Evolutionary conservation across 2,329 filamentous ascomycete genomes (phyloP), one percentile per base, ranked within the genome.

Genomic region (Verticillium tricorpus): DNA sequence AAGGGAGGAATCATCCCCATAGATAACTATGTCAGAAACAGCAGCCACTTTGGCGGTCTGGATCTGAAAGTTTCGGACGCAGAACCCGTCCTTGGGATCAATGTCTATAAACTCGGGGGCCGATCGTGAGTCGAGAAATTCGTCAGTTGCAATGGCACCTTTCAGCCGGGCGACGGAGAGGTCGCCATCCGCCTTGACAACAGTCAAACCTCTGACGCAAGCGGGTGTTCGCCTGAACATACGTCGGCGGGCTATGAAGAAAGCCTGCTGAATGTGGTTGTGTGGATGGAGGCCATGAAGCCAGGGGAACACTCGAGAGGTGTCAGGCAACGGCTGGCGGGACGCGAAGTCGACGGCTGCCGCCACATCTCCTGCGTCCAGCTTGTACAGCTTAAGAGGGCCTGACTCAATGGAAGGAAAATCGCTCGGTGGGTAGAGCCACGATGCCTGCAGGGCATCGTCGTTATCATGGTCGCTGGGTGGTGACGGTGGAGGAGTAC

Each of bases 51-150:
- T 99, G 62, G 90, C 90, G 0, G 91, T 85, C 74, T 99, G 95
- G 45, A 98, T 98, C 69, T 98, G 94, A 72, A 99, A 99, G 74
- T 98, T 98, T 56, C 95, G 87, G 54, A 98, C 93, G 5, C 92
- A 97, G 72, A 98, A 98, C 9, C 95, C 95, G 67, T 96, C 91
- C 61, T 80, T 85, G 1, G 95, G 95, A 71, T 99, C 95, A 50
- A 89, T 84, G 54, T 96, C 91, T 64, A 93, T 78, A 71, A 99
- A 97, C 25, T 87, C 82, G 55, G 84, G 76, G 17, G 77, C 76
- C 2, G 70, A 71, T 2, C 74, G 73, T 0, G 79, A 68, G 25
- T 60, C 56, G 62, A 98, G 75, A 55, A 98, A 82, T 74, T 98
- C 95, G 1, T 91, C 85, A 0, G 93, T 90, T 3, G 89, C 83